Conservation (phyloP, 768 basidiomycete genomes). For the Leccinellum albellum region DNA sequence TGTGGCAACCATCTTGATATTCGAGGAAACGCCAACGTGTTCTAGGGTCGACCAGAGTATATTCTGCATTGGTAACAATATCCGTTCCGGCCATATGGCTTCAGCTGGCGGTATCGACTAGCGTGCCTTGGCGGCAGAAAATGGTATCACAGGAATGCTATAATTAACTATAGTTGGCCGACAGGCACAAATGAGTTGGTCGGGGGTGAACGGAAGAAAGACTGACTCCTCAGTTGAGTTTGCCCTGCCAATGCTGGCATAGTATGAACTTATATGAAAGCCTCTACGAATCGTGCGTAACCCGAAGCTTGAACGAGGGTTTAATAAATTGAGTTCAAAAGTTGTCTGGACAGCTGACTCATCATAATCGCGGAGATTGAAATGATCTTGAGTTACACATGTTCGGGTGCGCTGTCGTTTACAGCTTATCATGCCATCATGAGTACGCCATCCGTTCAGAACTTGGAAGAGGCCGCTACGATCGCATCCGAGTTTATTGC, state of each 20-base stretch:
- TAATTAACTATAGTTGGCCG: neutral
- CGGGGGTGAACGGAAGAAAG: neutral
- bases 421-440: constrained; percentile 16
- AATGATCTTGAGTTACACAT: constrained; percentile 4
- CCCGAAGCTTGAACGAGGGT: neutral
- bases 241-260: neutral
- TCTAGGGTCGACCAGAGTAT: neutral
- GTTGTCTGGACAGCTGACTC: no score
- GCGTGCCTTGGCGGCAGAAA: constrained; percentile 2
- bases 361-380: constrained; percentile 24
- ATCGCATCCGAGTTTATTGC: constrained; percentile 48
- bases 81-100: neutral
- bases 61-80: neutral
- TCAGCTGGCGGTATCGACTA: neutral
- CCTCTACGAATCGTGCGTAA: neutral
- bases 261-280: neutral
- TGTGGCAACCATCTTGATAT: neutral
- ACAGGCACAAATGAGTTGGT: neutral
- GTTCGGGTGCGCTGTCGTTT: neutral
- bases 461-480: constrained; percentile 46
- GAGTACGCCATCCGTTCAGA: constrained; percentile 33
- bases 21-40: neutral
- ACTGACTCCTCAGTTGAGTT: neutral
- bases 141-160: neutral
- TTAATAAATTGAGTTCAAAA: no score